Evolutionary conservation across 352 stramenopile species (phyloP).

Genomic region (Pythium dissotocum): DNA sequence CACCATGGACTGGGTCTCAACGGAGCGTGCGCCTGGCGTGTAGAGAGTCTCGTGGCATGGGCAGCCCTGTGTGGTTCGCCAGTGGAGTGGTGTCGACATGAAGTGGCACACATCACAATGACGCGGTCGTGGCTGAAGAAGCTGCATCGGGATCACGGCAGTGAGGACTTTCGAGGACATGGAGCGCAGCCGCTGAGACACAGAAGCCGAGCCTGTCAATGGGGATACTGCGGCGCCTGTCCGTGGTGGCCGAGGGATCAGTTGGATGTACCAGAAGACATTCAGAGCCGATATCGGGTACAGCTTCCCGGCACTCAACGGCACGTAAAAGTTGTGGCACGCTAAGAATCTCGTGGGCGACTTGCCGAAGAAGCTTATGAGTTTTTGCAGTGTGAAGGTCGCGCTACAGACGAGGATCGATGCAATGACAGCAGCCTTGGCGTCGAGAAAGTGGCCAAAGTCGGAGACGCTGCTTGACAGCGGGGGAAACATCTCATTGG

Average conservation of each 20-base stretch:
- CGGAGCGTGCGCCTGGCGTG: slow-evolving; percentile 11
- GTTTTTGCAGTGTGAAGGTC: background rate
- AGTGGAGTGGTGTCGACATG: background rate
- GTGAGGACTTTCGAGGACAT: background rate
- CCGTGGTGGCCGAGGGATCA: background rate
- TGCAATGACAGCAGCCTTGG: background rate
- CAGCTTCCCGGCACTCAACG: slow-evolving; percentile 5
- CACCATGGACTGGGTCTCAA: slow-evolving; percentile 23
- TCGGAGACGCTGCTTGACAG: background rate
- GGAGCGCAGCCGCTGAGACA: background rate
- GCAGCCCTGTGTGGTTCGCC: slow-evolving; percentile 7
- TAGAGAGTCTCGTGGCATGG: slow-evolving; percentile 12
- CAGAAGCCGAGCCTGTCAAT: too few species aligned
- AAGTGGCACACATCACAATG: background rate
- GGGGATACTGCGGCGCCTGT: too few species aligned
- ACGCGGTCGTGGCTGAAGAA: background rate
- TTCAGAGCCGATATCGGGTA: slow-evolving; percentile 6
- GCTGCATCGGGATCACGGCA: background rate
- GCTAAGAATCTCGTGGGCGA: slow-evolving; percentile 2
- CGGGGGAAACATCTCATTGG: background rate
- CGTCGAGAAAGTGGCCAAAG: slow-evolving; percentile 14
- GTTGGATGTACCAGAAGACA: slow-evolving; percentile 13
- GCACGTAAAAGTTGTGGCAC: slow-evolving; percentile 20
- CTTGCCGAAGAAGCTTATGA: background rate
- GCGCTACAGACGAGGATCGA: background rate